Evolutionary conservation across 805 yeast genomes (phyloP), one percentile per base, ranked within the genome.

Genomic region (Vanderwaltozyma tropicalis): DNA sequence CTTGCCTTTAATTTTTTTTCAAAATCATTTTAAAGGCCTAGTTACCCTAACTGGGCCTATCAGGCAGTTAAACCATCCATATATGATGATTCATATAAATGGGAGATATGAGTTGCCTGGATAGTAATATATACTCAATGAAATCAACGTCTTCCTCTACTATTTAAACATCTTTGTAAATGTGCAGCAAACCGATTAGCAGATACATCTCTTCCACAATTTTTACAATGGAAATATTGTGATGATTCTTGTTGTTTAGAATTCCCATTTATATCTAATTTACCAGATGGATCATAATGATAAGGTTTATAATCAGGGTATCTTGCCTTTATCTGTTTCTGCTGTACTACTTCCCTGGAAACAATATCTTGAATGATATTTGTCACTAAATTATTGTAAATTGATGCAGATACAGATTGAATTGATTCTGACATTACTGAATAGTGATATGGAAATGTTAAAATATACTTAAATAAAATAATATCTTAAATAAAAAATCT

Each of bases 151-250:
- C 78, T 62, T 19, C 67, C 66, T 41, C 83, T 71, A 11, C 96
- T 82, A 31, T 85, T 84, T 18, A 87, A 60, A 55, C 98, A 89
- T 49, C 95, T 76, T 55, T 87, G 94, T 22, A 89, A 69, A 61
- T 89, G 98, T 30, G 84, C 87, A 2, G 97, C 96, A 67, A 85
- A 88, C 41, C 98, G 66, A 28, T 84, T 80, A 1, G 95, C 95
- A 0, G 95, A 89, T 7, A 89, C 80, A 50, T 80, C 85, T 40
- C 98, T 68, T 15, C 75, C 78, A 59, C 98, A 89, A 47, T 82
- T 80, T 4, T 71, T 69, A 61, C 98, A 89, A 39, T 67, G 72
- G 49, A 86, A 84, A 57, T 87, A 86, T 20, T 49, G 50, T 12
- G 63, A 53, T 4, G 59, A 54, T 30, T 58, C 63, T 35, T 50